Conservation (phyloP, 345 rosid species). For the Cardamine occulta region DNA sequence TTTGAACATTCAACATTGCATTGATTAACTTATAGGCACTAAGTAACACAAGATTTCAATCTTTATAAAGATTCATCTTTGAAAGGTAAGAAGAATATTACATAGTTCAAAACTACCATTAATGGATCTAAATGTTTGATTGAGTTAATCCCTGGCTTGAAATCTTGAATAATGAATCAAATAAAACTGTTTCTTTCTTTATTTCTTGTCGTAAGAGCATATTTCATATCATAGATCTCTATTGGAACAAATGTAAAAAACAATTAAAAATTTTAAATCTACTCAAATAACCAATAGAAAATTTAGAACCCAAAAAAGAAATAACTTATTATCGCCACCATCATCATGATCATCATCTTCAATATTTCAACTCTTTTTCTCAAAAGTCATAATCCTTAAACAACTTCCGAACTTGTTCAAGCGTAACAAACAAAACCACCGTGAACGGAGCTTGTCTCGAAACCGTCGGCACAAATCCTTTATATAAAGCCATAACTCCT, state of each 20-base stretch:
- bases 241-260: background rate
- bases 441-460: constrained; percentile 92
- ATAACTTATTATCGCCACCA: constrained; percentile 21
- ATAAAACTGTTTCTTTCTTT: background rate
- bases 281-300: constrained; percentile 7
- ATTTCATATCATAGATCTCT: constrained; percentile 12
- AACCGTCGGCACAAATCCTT: constrained; percentile 85
- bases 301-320: background rate
- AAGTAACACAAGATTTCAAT: background rate
- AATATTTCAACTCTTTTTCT: background rate
- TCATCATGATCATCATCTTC: background rate
- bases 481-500: constrained; percentile 79
- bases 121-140: background rate
- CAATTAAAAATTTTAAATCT: background rate
- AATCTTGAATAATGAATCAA: background rate
- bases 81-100: background rate
- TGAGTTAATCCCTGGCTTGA: no score
- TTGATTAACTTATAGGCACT: no score
- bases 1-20: no score
- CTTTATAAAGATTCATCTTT: background rate
- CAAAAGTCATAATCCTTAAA: constrained; percentile 60
- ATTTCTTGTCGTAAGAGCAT: background rate
- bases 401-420: constrained; percentile 78
- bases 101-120: constrained; percentile 1
- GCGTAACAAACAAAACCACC: constrained; percentile 74